Conservation (phyloP, 2,329 filamentous ascomycete species). For the Nemania bipapillata region DNA sequence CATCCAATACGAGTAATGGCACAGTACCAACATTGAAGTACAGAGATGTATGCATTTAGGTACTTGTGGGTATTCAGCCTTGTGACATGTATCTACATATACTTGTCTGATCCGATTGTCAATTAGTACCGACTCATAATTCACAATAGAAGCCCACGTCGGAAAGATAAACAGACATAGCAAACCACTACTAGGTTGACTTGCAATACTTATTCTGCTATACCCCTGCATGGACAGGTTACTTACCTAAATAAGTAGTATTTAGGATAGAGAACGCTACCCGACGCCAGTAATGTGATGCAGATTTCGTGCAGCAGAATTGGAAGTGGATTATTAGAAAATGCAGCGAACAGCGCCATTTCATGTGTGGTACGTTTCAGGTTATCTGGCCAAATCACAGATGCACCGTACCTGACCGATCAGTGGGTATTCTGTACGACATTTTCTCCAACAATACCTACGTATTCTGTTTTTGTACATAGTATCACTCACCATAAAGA, state of each 20-base stretch:
- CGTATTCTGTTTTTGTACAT: slow-evolving; percentile 13
- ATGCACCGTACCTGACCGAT: slow-evolving; percentile 30
- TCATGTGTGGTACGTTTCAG: slow-evolving; percentile 27
- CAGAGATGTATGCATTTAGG: neutral
- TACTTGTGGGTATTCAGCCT: neutral
- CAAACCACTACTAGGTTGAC: too few relatives aligned
- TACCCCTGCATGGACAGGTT: neutral
- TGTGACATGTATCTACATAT: slow-evolving; percentile 1
- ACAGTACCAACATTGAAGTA: too few relatives aligned
- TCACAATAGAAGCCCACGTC: neutral
- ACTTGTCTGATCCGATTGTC: too few relatives aligned
- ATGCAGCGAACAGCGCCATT: slow-evolving; percentile 29
- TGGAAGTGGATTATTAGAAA: slow-evolving; percentile 24
- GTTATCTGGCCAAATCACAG: slow-evolving; percentile 33
- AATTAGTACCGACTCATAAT: neutral
- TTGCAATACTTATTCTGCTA: too few relatives aligned
- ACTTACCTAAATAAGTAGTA: neutral
- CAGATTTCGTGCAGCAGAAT: slow-evolving; percentile 34
- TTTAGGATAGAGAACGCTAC: slow-evolving; percentile 24
- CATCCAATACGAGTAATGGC: slow-evolving; percentile 35
- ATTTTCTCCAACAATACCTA: slow-evolving; percentile 19
- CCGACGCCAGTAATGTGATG: slow-evolving; percentile 35
- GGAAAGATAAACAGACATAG: slow-evolving; percentile 8
- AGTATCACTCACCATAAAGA: too few relatives aligned
- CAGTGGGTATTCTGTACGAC: slow-evolving; percentile 19